These are phyloP conservation scores for Exophiala oligosperma DNA, from an alignment of 2,329 filamentous ascomycete species.

Conservation along the genomic window DNA sequence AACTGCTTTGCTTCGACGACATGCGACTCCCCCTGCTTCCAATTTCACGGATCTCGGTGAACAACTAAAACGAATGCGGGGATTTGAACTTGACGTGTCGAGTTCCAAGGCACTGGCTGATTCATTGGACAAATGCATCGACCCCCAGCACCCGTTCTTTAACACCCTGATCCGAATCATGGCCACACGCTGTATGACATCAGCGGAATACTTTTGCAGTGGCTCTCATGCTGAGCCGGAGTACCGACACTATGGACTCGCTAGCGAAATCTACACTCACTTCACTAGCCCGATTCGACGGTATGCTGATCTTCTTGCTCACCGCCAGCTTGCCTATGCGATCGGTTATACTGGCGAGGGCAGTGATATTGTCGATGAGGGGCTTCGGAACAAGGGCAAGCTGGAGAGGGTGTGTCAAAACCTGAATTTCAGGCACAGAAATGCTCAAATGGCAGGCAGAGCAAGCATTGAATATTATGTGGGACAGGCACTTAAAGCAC, in stretches of 20 bases:
- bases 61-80: conserved; percentile 84
- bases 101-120: conserved; percentile 92
- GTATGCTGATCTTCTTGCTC: conserved; percentile 93
- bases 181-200: conserved; percentile 98
- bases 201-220: conserved; percentile 95
- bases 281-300: conserved; percentile 97
- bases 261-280: conserved; percentile 96
- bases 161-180: conserved; percentile 97
- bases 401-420: conserved; percentile 96
- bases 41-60: conserved; percentile 94
- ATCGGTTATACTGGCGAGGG: conserved; percentile 73
- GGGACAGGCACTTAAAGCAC: conserved; percentile 85
- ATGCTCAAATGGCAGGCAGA: conserved; percentile 91
- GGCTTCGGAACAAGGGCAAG: conserved; percentile 76
- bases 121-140: conserved; percentile 81
- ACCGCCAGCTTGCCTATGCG: conserved; percentile 90
- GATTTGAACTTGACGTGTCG: conserved; percentile 76
- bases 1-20: conserved; percentile 88
- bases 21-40: conserved; percentile 87
- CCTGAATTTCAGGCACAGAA: conserved; percentile 96
- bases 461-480: conserved; percentile 98
- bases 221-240: conserved; percentile 91
- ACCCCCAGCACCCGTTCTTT: conserved; percentile 85
- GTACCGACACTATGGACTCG: conserved; percentile 95
- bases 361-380: conserved; percentile 70